Conservation (phyloP, 116 monocot species). For the Dioscorea cayenensis region DNA sequence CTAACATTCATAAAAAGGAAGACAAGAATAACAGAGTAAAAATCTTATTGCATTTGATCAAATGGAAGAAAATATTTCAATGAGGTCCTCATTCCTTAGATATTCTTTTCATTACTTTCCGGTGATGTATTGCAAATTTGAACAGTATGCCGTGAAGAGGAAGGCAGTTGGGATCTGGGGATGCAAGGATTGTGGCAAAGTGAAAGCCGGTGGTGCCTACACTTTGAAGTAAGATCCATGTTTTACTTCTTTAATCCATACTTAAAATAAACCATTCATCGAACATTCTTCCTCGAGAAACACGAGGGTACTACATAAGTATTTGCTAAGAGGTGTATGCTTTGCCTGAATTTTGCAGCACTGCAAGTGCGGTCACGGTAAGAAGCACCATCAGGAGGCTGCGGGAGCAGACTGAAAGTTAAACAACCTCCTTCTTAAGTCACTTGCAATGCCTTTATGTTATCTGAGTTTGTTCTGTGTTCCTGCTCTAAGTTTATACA, state of each 20-base stretch:
- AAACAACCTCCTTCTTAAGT: too few species aligned
- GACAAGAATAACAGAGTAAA: too few species aligned
- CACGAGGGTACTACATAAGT: too few species aligned
- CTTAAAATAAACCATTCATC: too few species aligned
- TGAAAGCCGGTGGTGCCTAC: constrained; percentile 62
- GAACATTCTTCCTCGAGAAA: too few species aligned
- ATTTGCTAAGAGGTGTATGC: background rate
- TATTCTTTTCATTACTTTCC: background rate
- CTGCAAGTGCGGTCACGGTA: constrained; percentile 38
- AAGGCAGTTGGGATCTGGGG: constrained; percentile 86
- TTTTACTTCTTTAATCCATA: background rate
- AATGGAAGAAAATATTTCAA: too few species aligned
- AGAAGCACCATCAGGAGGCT: constrained; percentile 33
- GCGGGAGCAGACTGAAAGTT: constrained; percentile 36
- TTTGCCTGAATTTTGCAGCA: constrained; percentile 13
- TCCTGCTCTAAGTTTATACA: too few species aligned
- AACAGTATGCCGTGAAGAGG: constrained; percentile 62
- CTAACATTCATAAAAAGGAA: background rate
- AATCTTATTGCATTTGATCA: too few species aligned
- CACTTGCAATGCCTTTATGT: too few species aligned
- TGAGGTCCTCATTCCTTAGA: too few species aligned
- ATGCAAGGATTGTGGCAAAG: constrained; percentile 73
- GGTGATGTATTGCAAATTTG: background rate
- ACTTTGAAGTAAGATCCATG: constrained; percentile 30
- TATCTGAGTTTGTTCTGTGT: too few species aligned